phyloP scores from a whole-genome alignment of 768 basidiomycete species.

The Psilocybe tampanensis region DNA sequence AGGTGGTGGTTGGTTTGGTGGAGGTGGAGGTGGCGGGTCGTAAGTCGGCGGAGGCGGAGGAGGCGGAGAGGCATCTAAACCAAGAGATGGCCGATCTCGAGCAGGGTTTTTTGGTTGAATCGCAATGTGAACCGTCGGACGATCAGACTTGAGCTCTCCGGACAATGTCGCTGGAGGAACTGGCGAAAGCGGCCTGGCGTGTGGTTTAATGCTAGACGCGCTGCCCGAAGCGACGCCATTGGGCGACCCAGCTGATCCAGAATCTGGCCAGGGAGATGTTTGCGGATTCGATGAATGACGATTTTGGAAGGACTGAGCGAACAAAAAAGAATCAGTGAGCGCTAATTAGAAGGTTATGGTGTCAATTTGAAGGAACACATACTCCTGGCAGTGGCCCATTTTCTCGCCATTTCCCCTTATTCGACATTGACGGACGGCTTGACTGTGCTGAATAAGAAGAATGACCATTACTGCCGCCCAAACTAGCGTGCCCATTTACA shows the following conservation, averaged over 20 bases:
- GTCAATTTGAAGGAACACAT: slow-evolving; percentile 13
- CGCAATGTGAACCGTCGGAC: slow-evolving; percentile 29
- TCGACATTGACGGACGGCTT: slow-evolving; percentile 36
- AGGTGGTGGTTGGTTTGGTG: slow-evolving; percentile 27
- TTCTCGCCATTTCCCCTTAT: slow-evolving; percentile 39
- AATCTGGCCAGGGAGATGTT: slow-evolving; percentile 28
- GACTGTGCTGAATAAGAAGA: slow-evolving; percentile 28
- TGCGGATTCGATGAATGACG: slow-evolving; percentile 32
- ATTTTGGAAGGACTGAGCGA: slow-evolving; percentile 17
- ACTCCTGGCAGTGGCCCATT: slow-evolving; percentile 24
- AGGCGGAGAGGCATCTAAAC: slow-evolving; percentile 14
- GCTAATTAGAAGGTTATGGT: slow-evolving; percentile 18
- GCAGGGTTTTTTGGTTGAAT: slow-evolving; percentile 21
- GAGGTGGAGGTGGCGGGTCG: slow-evolving; percentile 29
- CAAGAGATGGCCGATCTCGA: slow-evolving; percentile 21
- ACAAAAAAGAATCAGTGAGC: slow-evolving; percentile 12
- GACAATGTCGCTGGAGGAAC: slow-evolving; percentile 16
- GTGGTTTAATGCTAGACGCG: slow-evolving; percentile 18
- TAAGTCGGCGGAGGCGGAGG: slow-evolving; percentile 26
- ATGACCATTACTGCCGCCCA: slow-evolving; percentile 24
- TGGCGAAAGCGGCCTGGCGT: slow-evolving; percentile 27
- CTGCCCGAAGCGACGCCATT: slow-evolving; percentile 19
- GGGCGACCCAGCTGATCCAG: slow-evolving; percentile 19
- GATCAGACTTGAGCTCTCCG: slow-evolving; percentile 28
- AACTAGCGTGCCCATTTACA: slow-evolving; percentile 38